A percentile compares a stretch with the other conserved stretches of the same genome.
Conservation (phyloP, 108 stramenopile genomes). For the Stephanodiscus triporus region DNA sequence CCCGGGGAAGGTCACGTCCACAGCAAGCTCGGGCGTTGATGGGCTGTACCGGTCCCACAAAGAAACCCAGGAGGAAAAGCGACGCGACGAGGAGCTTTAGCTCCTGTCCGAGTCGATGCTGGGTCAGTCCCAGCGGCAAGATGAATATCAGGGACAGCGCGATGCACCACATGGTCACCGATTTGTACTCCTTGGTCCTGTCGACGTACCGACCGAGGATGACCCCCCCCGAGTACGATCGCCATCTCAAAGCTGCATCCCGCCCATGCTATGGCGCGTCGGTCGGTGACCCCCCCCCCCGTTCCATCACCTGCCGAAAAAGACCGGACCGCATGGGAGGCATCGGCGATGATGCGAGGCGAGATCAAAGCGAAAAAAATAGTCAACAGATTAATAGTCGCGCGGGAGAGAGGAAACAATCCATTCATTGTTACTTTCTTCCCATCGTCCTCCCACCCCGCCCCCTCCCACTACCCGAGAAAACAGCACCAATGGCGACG, state of each 20-base stretch:
- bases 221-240: conserved; percentile 85
- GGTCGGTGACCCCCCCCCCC: too few species aligned
- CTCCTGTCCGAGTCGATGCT: conserved; percentile 53
- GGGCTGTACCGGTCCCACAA: conserved; percentile 69
- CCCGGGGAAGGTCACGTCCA: conserved; percentile 64
- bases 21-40: conserved; percentile 68
- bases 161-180: conserved; percentile 78
- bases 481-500: too few species aligned
- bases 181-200: conserved; percentile 83
- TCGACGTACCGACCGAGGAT: conserved; percentile 88
- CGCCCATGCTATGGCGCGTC: too few species aligned
- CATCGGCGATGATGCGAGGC: too few species aligned
- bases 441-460: too few species aligned
- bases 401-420: too few species aligned
- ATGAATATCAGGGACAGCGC: conserved; percentile 54
- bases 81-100: conserved; percentile 46
- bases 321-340: too few species aligned
- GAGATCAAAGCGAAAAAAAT: too few species aligned
- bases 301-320: conserved; percentile 61
- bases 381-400: too few species aligned
- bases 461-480: too few species aligned
- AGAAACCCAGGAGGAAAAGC: conserved; percentile 43
- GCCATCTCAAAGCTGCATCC: conserved; percentile 88
- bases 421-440: too few species aligned
- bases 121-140: too few species aligned